These are phyloP conservation scores for Blastobotrys aristatus DNA, from an alignment of 1,139 yeast species.

Conservation along the genomic window DNA sequence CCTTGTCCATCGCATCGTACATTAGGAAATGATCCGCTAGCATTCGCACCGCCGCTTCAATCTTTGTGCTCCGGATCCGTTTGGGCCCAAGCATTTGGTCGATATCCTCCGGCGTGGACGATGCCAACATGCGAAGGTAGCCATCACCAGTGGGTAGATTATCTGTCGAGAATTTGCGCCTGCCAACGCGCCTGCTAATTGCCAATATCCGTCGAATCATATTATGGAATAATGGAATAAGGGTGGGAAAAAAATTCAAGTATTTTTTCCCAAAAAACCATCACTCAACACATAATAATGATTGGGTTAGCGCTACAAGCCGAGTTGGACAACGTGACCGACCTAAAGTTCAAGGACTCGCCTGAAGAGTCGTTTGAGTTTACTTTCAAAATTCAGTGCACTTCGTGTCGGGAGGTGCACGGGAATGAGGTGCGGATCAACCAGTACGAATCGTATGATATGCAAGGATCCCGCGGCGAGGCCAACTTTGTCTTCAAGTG, in stretches of 20 bases:
- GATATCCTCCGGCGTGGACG: slow-evolving; percentile 15
- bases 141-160: no score
- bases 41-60: slow-evolving; percentile 30
- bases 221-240: no score
- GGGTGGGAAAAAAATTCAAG: no score
- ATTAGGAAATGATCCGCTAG: slow-evolving; percentile 27
- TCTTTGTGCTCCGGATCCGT: slow-evolving; percentile 19
- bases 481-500: slow-evolving; percentile 84
- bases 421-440: slow-evolving; percentile 70
- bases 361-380: slow-evolving; percentile 63
- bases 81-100: slow-evolving; percentile 24
- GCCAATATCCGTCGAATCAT: no score
- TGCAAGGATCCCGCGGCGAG: slow-evolving; percentile 71
- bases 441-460: slow-evolving; percentile 48
- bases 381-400: slow-evolving; percentile 68
- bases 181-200: no score
- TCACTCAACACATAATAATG: slow-evolving; percentile 31
- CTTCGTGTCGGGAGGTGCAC: slow-evolving; percentile 73
- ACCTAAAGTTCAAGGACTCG: slow-evolving; percentile 59
- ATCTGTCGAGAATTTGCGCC: no score
- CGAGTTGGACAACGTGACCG: slow-evolving; percentile 58
- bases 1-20: slow-evolving; percentile 27
- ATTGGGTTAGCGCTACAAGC: slow-evolving; percentile 52
- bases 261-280: no score
- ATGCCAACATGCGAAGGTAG: slow-evolving; percentile 1